phyloP scores from a whole-genome alignment of 768 basidiomycete genomes.

The Lentinus brumalis region DNA sequence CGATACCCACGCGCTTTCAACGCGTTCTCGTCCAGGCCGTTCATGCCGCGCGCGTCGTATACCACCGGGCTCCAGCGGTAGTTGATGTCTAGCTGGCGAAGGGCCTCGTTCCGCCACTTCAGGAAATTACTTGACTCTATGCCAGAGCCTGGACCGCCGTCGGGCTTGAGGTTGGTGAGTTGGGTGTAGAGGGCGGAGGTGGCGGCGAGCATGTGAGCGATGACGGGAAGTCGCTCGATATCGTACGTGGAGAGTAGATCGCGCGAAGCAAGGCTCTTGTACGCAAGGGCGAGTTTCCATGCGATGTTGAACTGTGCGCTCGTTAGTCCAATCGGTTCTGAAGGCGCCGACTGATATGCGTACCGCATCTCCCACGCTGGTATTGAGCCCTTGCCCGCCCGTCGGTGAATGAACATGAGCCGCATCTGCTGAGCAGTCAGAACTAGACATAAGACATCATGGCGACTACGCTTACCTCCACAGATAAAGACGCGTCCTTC shows the following conservation, averaged over 20 bases:
- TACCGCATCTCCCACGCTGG: slow-evolving; percentile 30
- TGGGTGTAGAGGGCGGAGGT: slow-evolving; percentile 20
- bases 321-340: neutral
- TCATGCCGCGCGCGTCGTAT: slow-evolving; percentile 36
- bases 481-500: slow-evolving; percentile 45
- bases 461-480: slow-evolving; percentile 40
- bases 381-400: slow-evolving; percentile 42
- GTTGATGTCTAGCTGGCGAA: slow-evolving; percentile 53
- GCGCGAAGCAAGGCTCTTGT: slow-evolving; percentile 27
- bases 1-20: slow-evolving; percentile 23
- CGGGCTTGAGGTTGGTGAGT: neutral
- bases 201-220: slow-evolving; percentile 30
- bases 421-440: slow-evolving; percentile 40
- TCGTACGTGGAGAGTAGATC: slow-evolving; percentile 31
- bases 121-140: slow-evolving; percentile 17
- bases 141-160: neutral
- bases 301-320: slow-evolving; percentile 30
- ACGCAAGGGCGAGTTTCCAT: slow-evolving; percentile 34
- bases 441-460: neutral
- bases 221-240: slow-evolving; percentile 33
- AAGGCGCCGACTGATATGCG: too few relatives aligned
- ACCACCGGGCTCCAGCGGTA: slow-evolving; percentile 54
- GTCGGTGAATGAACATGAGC: slow-evolving; percentile 49
- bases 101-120: slow-evolving; percentile 23
- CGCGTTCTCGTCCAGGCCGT: slow-evolving; percentile 18